A percentile compares a stretch with the other conserved stretches of the same genome.
phyloP scores from a whole-genome alignment of 306 rosid genomes.

The Cajanus cajan region DNA sequence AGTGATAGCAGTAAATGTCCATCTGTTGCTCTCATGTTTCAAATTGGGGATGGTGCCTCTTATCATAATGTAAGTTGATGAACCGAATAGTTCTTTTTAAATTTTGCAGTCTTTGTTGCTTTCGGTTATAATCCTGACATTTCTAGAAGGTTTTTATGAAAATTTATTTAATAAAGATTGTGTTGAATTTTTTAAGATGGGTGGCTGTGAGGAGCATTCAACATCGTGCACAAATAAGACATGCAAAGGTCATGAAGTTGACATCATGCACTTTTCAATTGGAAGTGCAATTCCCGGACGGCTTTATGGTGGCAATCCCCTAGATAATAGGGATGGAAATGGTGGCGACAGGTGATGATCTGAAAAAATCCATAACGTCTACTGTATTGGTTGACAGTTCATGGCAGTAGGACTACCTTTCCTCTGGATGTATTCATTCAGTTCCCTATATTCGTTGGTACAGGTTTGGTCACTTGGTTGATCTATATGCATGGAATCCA shows the following conservation, averaged over 20 bases:
- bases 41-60: constrained; percentile 72
- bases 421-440: background rate
- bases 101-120: background rate
- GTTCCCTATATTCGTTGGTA: constrained; percentile 16
- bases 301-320: constrained; percentile 80
- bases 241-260: constrained; percentile 93
- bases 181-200: constrained; percentile 65
- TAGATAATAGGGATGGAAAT: constrained; percentile 67
- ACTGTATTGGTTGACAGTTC: constrained; percentile 9
- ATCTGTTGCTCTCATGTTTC: constrained; percentile 94
- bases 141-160: background rate
- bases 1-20: constrained; percentile 78
- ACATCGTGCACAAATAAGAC: constrained; percentile 76
- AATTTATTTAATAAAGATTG: constrained; percentile 19
- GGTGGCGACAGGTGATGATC: constrained; percentile 80
- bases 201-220: constrained; percentile 76
- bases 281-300: constrained; percentile 95
- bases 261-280: constrained; percentile 90
- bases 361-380: constrained; percentile 13
- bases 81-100: background rate
- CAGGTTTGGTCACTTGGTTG: constrained; percentile 92
- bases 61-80: constrained; percentile 70
- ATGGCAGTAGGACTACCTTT: background rate
- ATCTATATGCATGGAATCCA: constrained; percentile 93
- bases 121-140: background rate